Evolutionary conservation across 257 asterid genomes (phyloP), one percentile per base, ranked within the genome.

Genomic region (Solanum commersonii): DNA sequence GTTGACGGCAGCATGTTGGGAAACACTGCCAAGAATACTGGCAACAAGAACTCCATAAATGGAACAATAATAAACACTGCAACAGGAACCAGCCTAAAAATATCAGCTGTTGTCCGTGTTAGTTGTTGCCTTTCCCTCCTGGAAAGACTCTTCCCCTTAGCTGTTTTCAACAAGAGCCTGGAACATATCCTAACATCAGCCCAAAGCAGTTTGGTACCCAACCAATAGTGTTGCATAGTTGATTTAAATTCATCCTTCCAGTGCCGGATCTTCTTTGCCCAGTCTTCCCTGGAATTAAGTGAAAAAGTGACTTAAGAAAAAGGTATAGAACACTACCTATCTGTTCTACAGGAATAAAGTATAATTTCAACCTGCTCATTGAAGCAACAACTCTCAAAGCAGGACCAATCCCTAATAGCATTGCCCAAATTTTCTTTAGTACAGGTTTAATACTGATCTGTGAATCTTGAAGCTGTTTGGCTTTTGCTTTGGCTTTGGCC

Each of bases 1-100:
- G 98, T 95, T 52, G 99, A 96, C 16, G 99, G 99, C 49, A 96
- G 90, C 98, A 96, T 94, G 91, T 95, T 95, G 5, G 99, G 99
- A 88, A 96, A 96, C 87, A 96, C 91, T 91, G 95, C 94, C 89
- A 96, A 88, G 90, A 92, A 92, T 38, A 95, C 96, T 49, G 99
- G 99, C 86, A 96, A 92, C 95, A 96, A 91, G 88, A 96, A 93
- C 71, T 96, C 98, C 99, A 96, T 96, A 90, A 96, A 96, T 34
- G 99, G 99, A 46, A 96, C 98, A 22, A 96, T 59, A 86, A 96
- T 91, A 89, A 96, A 96, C 90, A 96, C 97, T 18, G 98, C 98
- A 89, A 96, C 87, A 25, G 98, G 99, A 77, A 96, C 98, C 87
- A 96, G 97, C 92, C 99, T 94, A 93, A 96, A 96, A 76, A 96